phyloP scores from a whole-genome alignment of 768 basidiomycete genomes.

The Sporobolomyces pararoseus region DNA sequence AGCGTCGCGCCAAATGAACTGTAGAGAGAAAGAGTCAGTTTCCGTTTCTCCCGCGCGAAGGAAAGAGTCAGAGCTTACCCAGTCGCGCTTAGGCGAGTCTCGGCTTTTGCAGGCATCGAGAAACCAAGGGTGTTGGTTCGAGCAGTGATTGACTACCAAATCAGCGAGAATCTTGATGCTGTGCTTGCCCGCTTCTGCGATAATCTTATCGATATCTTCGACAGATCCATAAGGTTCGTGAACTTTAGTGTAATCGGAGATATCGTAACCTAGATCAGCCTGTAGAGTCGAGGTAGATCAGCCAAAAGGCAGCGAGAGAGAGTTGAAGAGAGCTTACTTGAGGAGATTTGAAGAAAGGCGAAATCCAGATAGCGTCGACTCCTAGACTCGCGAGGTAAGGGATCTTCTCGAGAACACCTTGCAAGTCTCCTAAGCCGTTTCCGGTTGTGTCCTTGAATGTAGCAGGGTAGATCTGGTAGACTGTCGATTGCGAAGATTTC shows the following conservation, averaged over 20 bases:
- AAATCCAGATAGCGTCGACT: slow-evolving; percentile 59
- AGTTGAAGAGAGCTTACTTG: neutral
- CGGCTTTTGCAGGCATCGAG: slow-evolving; percentile 57
- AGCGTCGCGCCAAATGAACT: slow-evolving; percentile 69
- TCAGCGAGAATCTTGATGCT: slow-evolving; percentile 69
- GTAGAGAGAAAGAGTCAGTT: neutral
- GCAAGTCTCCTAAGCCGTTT: slow-evolving; percentile 67
- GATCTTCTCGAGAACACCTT: slow-evolving; percentile 62
- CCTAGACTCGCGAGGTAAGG: slow-evolving; percentile 64
- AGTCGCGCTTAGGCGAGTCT: slow-evolving; percentile 62
- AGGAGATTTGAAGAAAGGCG: slow-evolving; percentile 68
- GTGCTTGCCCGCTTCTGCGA: slow-evolving; percentile 55
- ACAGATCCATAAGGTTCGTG: slow-evolving; percentile 65
- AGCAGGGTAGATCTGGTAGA: slow-evolving; percentile 58
- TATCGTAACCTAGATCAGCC: slow-evolving; percentile 45
- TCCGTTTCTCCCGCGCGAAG: neutral
- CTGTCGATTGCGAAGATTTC: neutral
- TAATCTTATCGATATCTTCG: slow-evolving; percentile 50
- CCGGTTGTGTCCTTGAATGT: slow-evolving; percentile 71
- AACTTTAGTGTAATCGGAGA: slow-evolving; percentile 64
- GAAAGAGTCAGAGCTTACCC: slow-evolving; percentile 42
- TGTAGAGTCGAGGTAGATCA: neutral
- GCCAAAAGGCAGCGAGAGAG: neutral
- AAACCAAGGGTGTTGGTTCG: slow-evolving; percentile 62
- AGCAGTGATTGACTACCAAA: slow-evolving; percentile 68